These are phyloP conservation scores for Colletotrichum shisoi DNA, from an alignment of 2,329 filamentous ascomycete species.

Conservation along the genomic window DNA sequence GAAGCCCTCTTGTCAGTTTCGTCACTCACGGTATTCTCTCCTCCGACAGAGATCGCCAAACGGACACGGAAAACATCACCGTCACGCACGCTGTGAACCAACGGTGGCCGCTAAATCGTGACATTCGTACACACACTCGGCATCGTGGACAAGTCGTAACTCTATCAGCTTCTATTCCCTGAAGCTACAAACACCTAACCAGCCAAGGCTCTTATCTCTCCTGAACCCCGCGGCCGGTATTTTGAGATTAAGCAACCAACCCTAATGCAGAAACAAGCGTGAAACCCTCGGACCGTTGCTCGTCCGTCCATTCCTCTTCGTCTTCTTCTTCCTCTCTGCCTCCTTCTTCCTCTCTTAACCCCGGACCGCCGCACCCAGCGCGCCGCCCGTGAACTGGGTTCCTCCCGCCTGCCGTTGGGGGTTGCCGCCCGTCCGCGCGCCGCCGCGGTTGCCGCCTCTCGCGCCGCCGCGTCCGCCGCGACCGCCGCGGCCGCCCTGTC, in stretches of 20 bases:
- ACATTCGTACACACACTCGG: slow-evolving; percentile 21
- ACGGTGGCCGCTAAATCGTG: slow-evolving; percentile 8
- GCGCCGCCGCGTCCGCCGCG: slow-evolving; percentile 73
- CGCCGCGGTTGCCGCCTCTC: slow-evolving; percentile 67
- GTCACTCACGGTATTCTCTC: background rate
- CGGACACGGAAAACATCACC: too few relatives aligned
- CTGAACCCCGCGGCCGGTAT: slow-evolving; percentile 39
- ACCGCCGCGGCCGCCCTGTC: slow-evolving; percentile 80
- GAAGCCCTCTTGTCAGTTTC: background rate
- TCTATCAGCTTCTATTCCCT: slow-evolving; percentile 41
- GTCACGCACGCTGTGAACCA: too few relatives aligned
- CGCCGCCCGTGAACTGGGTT: slow-evolving; percentile 83
- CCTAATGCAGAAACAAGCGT: slow-evolving; percentile 40
- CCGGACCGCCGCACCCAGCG: slow-evolving; percentile 73
- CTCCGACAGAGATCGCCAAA: too few relatives aligned
- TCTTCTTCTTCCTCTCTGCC: too few relatives aligned
- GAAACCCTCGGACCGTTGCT: slow-evolving; percentile 31
- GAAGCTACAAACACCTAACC: slow-evolving; percentile 41
- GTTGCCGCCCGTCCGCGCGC: slow-evolving; percentile 65
- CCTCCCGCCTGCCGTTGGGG: slow-evolving; percentile 73
- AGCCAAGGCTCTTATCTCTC: slow-evolving; percentile 31
- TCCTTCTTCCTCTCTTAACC: slow-evolving; percentile 54
- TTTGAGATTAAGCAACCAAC: slow-evolving; percentile 40
- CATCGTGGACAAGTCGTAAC: slow-evolving; percentile 26
- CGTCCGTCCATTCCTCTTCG: slow-evolving; percentile 32